These are phyloP conservation scores for Bonia amplexicaulis DNA, from an alignment of 176 grass and related monocot species.

Conservation along the genomic window DNA sequence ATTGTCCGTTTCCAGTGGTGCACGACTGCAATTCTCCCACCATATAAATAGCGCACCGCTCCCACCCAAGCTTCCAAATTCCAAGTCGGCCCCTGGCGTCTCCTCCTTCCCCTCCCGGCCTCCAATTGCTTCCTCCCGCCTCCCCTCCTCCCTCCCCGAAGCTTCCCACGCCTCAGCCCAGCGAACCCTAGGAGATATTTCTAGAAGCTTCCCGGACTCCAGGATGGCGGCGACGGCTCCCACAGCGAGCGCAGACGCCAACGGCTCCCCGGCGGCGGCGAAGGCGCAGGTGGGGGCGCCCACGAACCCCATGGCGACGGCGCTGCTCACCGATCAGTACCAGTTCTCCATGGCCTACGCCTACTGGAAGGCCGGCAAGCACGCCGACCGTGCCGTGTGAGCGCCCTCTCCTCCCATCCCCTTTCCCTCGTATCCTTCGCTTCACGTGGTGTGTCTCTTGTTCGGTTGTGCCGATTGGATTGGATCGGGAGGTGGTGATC, in stretches of 20 bases:
- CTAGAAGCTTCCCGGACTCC: neutral
- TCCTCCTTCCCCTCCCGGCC: conserved; percentile 20
- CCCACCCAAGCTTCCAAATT: conserved; percentile 26
- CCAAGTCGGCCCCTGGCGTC: conserved; percentile 26
- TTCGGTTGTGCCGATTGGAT: conserved; percentile 6
- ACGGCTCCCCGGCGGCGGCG: conserved; percentile 37
- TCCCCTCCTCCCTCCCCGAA: neutral
- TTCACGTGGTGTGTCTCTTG: neutral
- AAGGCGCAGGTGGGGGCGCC: conserved; percentile 42
- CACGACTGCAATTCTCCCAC: neutral
- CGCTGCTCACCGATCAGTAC: conserved; percentile 95
- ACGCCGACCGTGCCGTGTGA: conserved; percentile 91
- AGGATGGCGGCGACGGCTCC: conserved; percentile 24
- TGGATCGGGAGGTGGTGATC: conserved; percentile 30
- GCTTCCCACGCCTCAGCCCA: conserved; percentile 17
- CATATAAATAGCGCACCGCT: neutral
- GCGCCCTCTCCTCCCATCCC: neutral
- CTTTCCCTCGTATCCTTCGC: neutral
- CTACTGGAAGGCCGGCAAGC: conserved; percentile 95
- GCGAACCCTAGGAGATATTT: conserved; percentile 3
- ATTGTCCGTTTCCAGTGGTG: neutral
- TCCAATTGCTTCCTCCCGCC: conserved; percentile 36
- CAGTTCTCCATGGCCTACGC: conserved; percentile 99
- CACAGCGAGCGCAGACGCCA: conserved; percentile 19
- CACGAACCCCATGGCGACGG: conserved; percentile 98